Base-by-base conservation (phyloP, 192 early-diverging fungal genomes). In the Linderina pennispora region DNA sequence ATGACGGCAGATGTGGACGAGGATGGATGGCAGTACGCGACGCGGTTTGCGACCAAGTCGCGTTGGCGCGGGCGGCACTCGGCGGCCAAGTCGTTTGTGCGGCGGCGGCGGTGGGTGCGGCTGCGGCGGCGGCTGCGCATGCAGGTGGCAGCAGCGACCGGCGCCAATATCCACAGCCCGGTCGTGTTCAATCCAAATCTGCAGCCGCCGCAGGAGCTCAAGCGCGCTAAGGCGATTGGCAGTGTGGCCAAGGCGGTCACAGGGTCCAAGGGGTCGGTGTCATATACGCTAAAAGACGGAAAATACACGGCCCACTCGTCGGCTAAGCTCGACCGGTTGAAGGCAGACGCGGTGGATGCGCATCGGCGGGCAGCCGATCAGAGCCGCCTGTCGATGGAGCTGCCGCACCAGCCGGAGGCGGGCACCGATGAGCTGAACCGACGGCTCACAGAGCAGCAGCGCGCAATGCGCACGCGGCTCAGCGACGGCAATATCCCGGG, bases 1-100 rank as follows among this genome's bases (percentile, higher is more conserved):
- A 71, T 76, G 66, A 65, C 66, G 0, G 48, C 50, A 25, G 74
- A 76, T 26, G 74, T 76, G 0, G 74, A 76, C 34, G 68, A 76
- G 16, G 68, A 76, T 26, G 74, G 74, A 2, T 76, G 74, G 74
- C 63, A 72, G 48, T 76, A 76, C 45, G 42, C 68, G 0, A 38
- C 64, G 23, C 51, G 67, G 15, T 76, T 72, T 25, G 35, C 25
- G n/a, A 17, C 13, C 3, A 43, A 39, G 26, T 1, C 40, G 7
- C 9, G 24, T 4, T 67, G 64, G 64, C 64, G 45, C 37, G 36
- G 57, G 19, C 38, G 24, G 20, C 23, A 41, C 36, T 46, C 51
- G 15, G 38, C 59, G 8, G 38, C 47, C 7, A 23, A 32, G 9
- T 62, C 59, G 59, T 62, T 62, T 54, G 59, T 62, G 9, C 44